Percentiles rank a stretch among this genome's conserved stretches.
Evolutionary conservation across 257 asterid genomes (phyloP).

Genomic region (Gentiana dahurica): DNA sequence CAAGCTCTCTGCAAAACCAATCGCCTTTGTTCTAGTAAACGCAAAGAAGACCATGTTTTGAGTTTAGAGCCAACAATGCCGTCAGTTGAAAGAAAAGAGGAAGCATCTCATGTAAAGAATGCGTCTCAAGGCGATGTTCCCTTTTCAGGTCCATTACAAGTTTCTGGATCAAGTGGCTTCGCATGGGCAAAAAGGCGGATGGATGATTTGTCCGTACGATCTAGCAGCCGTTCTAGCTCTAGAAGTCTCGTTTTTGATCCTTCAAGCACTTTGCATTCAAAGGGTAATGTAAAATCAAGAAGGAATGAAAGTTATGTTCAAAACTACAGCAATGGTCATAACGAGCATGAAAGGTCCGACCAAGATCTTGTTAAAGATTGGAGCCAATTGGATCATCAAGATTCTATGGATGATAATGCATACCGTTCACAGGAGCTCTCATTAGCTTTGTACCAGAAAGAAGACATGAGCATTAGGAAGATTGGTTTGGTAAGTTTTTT

Average conservation of each 20-base stretch:
- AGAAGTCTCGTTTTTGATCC: slow-evolving; percentile 80
- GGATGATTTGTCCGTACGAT: slow-evolving; percentile 55
- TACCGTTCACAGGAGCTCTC: slow-evolving; percentile 92
- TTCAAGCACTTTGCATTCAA: slow-evolving; percentile 39
- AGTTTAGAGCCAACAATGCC: slow-evolving; percentile 41
- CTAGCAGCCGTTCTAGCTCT: slow-evolving; percentile 75
- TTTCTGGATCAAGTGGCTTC: slow-evolving; percentile 87
- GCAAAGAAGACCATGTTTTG: slow-evolving; percentile 27
- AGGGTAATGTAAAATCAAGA: slow-evolving; percentile 41
- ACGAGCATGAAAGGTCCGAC: slow-evolving; percentile 36
- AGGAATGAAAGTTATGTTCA: slow-evolving; percentile 36
- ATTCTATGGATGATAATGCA: slow-evolving; percentile 67
- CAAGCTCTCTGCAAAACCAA: slow-evolving; percentile 32
- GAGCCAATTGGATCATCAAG: slow-evolving; percentile 69
- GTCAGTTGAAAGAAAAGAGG: slow-evolving; percentile 24
- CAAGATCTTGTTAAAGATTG: slow-evolving; percentile 49
- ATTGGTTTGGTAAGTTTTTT: slow-evolving; percentile 43
- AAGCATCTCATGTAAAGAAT: slow-evolving; percentile 57
- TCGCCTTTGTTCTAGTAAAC: slow-evolving; percentile 17
- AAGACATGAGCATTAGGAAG: slow-evolving; percentile 54
- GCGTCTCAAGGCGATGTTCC: slow-evolving; percentile 84
- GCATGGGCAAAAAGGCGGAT: slow-evolving; percentile 81
- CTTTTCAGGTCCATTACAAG: slow-evolving; percentile 73
- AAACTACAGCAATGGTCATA: slow-evolving; percentile 27
- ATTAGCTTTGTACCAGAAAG: slow-evolving; percentile 49